These are phyloP conservation scores for Ligustrum vulgare DNA, from an alignment of 257 asterid species.

Conservation along the genomic window DNA sequence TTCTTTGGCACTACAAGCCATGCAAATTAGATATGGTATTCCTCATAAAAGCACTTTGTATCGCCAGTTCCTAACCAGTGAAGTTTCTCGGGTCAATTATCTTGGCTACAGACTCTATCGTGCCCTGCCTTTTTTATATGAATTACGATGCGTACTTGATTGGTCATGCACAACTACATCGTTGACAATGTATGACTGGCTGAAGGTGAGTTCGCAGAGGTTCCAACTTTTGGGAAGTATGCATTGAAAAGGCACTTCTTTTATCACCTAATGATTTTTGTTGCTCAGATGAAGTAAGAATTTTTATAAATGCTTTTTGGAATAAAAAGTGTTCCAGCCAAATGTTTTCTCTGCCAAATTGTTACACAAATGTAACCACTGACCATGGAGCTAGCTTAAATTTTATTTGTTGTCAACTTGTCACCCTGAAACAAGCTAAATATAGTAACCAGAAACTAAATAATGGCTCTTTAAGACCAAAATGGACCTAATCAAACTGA, in stretches of 20 bases:
- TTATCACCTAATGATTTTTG: neutral
- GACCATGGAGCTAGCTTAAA: neutral
- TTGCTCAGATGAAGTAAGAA: neutral
- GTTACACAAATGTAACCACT: neutral
- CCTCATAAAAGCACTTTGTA: constrained; percentile 93
- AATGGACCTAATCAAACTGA: neutral
- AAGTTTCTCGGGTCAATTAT: constrained; percentile 80
- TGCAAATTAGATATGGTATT: constrained; percentile 89
- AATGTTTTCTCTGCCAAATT: neutral
- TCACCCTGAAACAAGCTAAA: neutral
- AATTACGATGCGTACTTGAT: constrained; percentile 95
- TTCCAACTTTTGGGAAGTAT: neutral
- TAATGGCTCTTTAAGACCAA: neutral
- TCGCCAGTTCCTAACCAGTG: constrained; percentile 97
- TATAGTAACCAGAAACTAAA: neutral
- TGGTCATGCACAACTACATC: constrained; percentile 98
- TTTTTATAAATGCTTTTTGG: neutral
- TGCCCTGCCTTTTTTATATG: constrained; percentile 93
- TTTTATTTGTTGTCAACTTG: neutral
- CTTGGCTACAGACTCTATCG: constrained; percentile 92
- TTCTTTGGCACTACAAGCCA: constrained; percentile 90
- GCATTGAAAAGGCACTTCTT: neutral
- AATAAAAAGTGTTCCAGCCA: neutral
- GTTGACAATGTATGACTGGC: constrained; percentile 98
- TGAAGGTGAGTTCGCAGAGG: constrained; percentile 66